Percentiles rank a stretch among this genome's conserved stretches.
Evolutionary conservation across 2,329 filamentous ascomycete species (phyloP).

Genomic region (Beauveria caledonica): DNA sequence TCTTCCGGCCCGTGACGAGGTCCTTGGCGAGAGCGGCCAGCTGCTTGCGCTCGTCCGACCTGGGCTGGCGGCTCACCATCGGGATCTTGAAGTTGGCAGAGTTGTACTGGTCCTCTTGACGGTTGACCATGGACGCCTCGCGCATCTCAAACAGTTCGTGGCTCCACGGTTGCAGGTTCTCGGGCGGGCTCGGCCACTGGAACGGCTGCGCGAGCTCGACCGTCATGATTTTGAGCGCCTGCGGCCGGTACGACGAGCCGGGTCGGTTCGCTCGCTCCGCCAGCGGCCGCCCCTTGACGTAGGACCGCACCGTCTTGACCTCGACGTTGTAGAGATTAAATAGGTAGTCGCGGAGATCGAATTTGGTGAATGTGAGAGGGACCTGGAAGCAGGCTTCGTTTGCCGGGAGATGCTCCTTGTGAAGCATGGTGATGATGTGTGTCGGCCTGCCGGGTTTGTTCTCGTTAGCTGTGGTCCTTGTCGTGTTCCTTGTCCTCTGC

Average conservation of each 20-base stretch:
- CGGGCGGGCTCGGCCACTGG: constrained; percentile 69
- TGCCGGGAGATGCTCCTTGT: constrained; percentile 61
- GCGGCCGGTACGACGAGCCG: constrained; percentile 60
- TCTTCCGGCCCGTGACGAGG: constrained; percentile 50
- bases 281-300: constrained; percentile 55
- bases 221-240: constrained; percentile 83
- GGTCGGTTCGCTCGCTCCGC: constrained; percentile 41
- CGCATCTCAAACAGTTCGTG: constrained; percentile 48
- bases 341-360: constrained; percentile 93
- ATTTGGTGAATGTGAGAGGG: constrained; percentile 87
- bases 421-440: constrained; percentile 72
- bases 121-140: constrained; percentile 37
- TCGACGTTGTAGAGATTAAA: constrained; percentile 75
- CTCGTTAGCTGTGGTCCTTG: background rate
- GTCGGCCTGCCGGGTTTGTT: constrained; percentile 54
- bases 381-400: constrained; percentile 86
- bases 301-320: constrained; percentile 66
- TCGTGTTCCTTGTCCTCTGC: background rate
- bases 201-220: constrained; percentile 84
- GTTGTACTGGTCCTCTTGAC: constrained; percentile 26
- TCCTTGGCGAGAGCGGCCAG: constrained; percentile 57
- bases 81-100: constrained; percentile 27
- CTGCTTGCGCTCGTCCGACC: constrained; percentile 33
- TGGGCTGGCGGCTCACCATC: constrained; percentile 33
- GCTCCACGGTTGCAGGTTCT: constrained; percentile 56